These are phyloP conservation scores for Arachnomyces sp. DNA, from an alignment of 2,329 filamentous ascomycete species.

Conservation along the genomic window DNA sequence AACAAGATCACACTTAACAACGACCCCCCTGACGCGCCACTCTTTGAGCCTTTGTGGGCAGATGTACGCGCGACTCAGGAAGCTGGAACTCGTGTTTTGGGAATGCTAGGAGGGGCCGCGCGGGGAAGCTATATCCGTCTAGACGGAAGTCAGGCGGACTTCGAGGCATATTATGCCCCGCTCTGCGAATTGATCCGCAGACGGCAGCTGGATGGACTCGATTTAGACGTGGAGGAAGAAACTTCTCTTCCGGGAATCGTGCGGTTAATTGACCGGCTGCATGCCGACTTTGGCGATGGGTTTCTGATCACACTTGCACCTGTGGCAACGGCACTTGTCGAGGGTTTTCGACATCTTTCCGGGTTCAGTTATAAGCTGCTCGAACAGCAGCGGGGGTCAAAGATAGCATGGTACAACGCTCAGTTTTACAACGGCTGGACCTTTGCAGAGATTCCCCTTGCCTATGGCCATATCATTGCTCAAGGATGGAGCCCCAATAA, in stretches of 20 bases:
- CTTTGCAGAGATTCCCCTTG: slow-evolving; percentile 45
- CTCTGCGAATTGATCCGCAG: slow-evolving; percentile 56
- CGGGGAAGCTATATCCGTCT: slow-evolving; percentile 60
- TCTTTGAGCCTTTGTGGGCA: slow-evolving; percentile 66
- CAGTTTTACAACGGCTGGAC: slow-evolving; percentile 95
- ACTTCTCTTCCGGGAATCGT: slow-evolving; percentile 61
- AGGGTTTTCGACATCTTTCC: slow-evolving; percentile 53
- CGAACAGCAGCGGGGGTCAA: slow-evolving; percentile 55
- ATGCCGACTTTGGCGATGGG: slow-evolving; percentile 37
- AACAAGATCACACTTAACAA: slow-evolving; percentile 71
- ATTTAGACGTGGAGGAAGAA: slow-evolving; percentile 71
- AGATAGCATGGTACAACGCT: slow-evolving; percentile 78
- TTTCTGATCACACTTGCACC: slow-evolving; percentile 79
- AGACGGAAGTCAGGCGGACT: slow-evolving; percentile 50
- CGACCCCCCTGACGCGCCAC: slow-evolving; percentile 57
- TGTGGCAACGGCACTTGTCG: slow-evolving; percentile 65
- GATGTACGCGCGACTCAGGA: slow-evolving; percentile 66
- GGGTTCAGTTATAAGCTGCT: slow-evolving; percentile 74
- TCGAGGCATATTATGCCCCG: slow-evolving; percentile 66
- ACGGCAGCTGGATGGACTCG: slow-evolving; percentile 58
- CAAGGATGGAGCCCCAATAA: slow-evolving; percentile 63
- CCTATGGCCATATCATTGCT: slow-evolving; percentile 35
- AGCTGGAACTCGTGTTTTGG: slow-evolving; percentile 68
- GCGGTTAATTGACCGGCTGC: slow-evolving; percentile 58
- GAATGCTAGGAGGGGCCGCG: slow-evolving; percentile 81